These are phyloP conservation scores for Gnaphalium uliginosum DNA, from an alignment of 129 eudicot species.

Conservation along the genomic window DNA sequence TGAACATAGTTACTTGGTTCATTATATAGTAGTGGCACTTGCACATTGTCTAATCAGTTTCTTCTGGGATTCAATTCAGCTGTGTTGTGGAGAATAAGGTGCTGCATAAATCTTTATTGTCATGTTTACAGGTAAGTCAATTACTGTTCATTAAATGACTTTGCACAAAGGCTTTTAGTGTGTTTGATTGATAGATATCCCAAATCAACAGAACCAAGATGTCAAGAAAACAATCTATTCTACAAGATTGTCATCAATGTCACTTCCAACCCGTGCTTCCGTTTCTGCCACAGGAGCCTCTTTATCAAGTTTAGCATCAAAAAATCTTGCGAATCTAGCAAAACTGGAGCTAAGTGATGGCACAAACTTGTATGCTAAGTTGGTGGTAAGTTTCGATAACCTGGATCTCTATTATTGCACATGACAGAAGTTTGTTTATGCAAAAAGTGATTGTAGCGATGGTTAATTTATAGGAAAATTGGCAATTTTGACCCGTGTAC, in stretches of 20 bases:
- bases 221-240: conserved; percentile 59
- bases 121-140: conserved; percentile 65
- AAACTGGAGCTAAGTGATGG: conserved; percentile 84
- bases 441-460: neutral
- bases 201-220: conserved; percentile 53
- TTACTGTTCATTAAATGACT: neutral
- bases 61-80: conserved; percentile 36
- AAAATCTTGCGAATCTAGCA: conserved; percentile 50
- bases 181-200: conserved; percentile 12
- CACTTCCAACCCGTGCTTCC: conserved; percentile 50
- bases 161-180: neutral
- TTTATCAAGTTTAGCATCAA: conserved; percentile 28
- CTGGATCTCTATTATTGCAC: neutral
- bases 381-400: conserved; percentile 63
- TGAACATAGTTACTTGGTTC: conserved; percentile 26
- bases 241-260: conserved; percentile 70
- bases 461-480: neutral
- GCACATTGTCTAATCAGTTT: conserved; percentile 17
- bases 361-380: conserved; percentile 65
- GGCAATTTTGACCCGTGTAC: neutral
- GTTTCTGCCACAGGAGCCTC: conserved; percentile 30
- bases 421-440: conserved; percentile 1
- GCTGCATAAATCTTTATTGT: conserved; percentile 75
- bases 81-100: conserved; percentile 99
- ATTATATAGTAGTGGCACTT: conserved; percentile 8